These are phyloP conservation scores for Cyclaneusma minus DNA, from an alignment of 2,329 filamentous ascomycete genomes.

Conservation along the genomic window DNA sequence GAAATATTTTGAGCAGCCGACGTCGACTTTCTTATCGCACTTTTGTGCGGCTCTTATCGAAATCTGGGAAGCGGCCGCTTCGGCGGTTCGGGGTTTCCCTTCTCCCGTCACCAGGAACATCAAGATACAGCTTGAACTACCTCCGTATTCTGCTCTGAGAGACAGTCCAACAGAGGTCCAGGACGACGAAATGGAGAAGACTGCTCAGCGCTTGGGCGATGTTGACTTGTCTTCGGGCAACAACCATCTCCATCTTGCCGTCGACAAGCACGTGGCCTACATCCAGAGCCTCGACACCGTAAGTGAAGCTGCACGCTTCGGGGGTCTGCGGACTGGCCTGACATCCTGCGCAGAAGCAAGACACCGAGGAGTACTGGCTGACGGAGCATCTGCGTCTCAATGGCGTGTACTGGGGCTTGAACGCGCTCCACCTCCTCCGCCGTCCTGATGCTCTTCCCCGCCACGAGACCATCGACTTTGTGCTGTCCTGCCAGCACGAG, in stretches of 20 bases:
- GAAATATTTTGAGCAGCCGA: too few species aligned
- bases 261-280: slow-evolving; percentile 63
- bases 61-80: too few species aligned
- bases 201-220: too few species aligned
- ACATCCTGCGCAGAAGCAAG: slow-evolving; percentile 50
- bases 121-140: too few species aligned
- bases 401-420: slow-evolving; percentile 93
- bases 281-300: slow-evolving; percentile 83
- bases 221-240: too few species aligned
- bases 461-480: slow-evolving; percentile 71
- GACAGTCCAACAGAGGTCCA: too few species aligned
- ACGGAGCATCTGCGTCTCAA: slow-evolving; percentile 93
- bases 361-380: slow-evolving; percentile 95
- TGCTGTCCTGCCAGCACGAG: slow-evolving; percentile 85
- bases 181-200: too few species aligned
- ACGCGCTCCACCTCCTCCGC: slow-evolving; percentile 70
- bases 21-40: too few species aligned
- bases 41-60: too few species aligned
- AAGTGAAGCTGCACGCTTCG: slow-evolving; percentile 22
- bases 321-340: slow-evolving; percentile 9
- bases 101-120: too few species aligned
- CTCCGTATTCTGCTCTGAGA: too few species aligned
- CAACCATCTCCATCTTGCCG: slow-evolving; percentile 15
- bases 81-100: too few species aligned
- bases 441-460: slow-evolving; percentile 70